phyloP scores from a whole-genome alignment of 2,329 filamentous ascomycete genomes.

The Talaromyces rugulosus region DNA sequence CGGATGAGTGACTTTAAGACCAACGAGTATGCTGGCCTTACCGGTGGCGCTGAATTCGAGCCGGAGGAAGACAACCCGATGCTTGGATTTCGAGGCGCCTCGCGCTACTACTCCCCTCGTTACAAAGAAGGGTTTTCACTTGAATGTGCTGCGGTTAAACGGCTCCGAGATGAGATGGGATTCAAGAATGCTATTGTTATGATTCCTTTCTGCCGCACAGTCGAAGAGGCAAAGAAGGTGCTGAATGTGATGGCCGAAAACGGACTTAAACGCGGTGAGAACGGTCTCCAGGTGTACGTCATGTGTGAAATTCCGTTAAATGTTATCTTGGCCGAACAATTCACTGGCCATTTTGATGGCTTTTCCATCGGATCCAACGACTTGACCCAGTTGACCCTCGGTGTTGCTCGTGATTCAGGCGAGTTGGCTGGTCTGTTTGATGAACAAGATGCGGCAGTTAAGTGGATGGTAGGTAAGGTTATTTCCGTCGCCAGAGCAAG shows the following conservation, averaged over 20 bases:
- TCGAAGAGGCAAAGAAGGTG: conserved; percentile 32
- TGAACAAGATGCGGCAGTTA: conserved; percentile 38
- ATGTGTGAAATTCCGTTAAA: conserved; percentile 43
- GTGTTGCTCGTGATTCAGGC: conserved; percentile 36
- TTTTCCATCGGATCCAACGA: conserved; percentile 43
- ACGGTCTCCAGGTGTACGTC: conserved; percentile 36
- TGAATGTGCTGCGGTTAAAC: conserved; percentile 37
- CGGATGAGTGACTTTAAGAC: conserved; percentile 42
- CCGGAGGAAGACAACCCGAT: conserved; percentile 39
- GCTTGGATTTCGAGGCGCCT: conserved; percentile 40
- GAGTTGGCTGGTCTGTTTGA: conserved; percentile 35
- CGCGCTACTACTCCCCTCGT: conserved; percentile 37
- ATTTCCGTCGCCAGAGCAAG: conserved; percentile 27
- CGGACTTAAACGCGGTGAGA: conserved; percentile 33
- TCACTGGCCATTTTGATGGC: conserved; percentile 36
- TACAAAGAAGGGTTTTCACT: conserved; percentile 39
- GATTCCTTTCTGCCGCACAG: conserved; percentile 38
- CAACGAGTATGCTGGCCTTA: conserved; percentile 38
- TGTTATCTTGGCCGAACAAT: conserved; percentile 34
- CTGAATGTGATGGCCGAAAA: conserved; percentile 34
- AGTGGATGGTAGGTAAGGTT: conserved; percentile 35
- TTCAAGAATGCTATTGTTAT: conserved; percentile 36
- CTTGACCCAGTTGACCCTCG: conserved; percentile 38
- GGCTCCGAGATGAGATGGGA: conserved; percentile 35
- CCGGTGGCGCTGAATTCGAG: conserved; percentile 39